A percentile compares a stretch with the other conserved stretches of the same genome.
These are phyloP conservation scores for Linaria vulgaris DNA, from an alignment of 257 asterid species.

Conservation along the genomic window DNA sequence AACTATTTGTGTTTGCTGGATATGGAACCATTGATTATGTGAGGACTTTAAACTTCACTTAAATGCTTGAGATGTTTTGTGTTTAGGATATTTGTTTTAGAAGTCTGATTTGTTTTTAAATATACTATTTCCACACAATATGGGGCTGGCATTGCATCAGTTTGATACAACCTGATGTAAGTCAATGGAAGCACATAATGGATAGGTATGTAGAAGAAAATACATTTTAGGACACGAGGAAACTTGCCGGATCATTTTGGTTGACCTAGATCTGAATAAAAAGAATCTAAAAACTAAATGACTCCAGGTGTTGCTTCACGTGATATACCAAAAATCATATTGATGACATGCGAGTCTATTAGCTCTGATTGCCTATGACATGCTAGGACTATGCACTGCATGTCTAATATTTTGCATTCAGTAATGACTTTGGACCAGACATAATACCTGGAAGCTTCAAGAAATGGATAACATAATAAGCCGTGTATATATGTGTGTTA, in stretches of 20 bases:
- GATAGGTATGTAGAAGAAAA: too few species aligned
- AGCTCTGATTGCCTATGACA: background rate
- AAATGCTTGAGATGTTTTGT: conserved; percentile 12
- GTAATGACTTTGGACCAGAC: conserved; percentile 9
- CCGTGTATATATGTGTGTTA: background rate
- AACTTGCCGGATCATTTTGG: too few species aligned
- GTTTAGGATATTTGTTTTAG: too few species aligned
- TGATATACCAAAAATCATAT: background rate
- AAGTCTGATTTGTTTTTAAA: too few species aligned
- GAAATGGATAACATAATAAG: background rate
- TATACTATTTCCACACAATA: too few species aligned
- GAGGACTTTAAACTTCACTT: conserved; percentile 22
- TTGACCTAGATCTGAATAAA: background rate
- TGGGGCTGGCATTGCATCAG: too few species aligned
- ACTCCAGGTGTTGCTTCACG: background rate
- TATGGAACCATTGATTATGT: conserved; percentile 93
- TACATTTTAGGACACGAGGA: too few species aligned
- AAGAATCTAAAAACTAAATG: background rate
- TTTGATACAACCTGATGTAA: too few species aligned
- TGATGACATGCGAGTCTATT: too few species aligned
- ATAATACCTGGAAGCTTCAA: background rate
- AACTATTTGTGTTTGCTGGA: conserved; percentile 89
- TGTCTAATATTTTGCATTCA: background rate
- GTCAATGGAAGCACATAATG: too few species aligned
- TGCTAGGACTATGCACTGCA: conserved; percentile 13